A percentile compares a stretch with the other conserved stretches of the same genome.
These are phyloP conservation scores for Cupressus sempervirens DNA, from an alignment of 75 land plant species.

Conservation along the genomic window DNA sequence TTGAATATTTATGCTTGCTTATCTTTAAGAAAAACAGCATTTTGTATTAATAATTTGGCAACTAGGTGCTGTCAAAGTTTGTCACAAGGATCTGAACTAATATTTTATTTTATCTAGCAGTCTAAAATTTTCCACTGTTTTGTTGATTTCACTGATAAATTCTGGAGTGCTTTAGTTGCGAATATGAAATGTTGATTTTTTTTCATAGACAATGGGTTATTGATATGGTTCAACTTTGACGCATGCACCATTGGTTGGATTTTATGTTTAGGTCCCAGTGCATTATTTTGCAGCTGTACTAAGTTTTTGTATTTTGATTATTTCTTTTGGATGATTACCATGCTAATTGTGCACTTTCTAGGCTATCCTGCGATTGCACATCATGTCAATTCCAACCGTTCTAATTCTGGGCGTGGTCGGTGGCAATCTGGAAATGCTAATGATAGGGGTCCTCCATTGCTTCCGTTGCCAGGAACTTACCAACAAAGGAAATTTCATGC, in stretches of 20 bases:
- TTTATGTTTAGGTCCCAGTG: not conserved
- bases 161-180: not conserved
- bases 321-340: not conserved
- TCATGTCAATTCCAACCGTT: conserved; percentile 22
- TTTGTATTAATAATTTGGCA: too few species aligned
- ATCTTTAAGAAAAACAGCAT: not conserved
- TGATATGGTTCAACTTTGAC: not conserved
- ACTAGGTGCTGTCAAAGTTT: not conserved
- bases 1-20: not conserved
- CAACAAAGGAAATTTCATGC: conserved; percentile 40
- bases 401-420: conserved; percentile 41
- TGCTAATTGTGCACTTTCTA: not conserved
- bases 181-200: not conserved
- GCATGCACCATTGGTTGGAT: not conserved
- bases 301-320: not conserved
- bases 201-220: not conserved
- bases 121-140: not conserved
- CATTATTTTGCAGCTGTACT: not conserved
- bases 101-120: not conserved
- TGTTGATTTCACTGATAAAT: not conserved
- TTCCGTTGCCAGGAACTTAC: conserved; percentile 45
- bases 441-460: conserved; percentile 41
- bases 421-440: conserved; percentile 33
- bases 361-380: conserved; percentile 18
- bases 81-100: not conserved